A percentile compares a stretch with the other conserved stretches of the same genome.
These are phyloP conservation scores for Cladophialophora psammophila DNA, from an alignment of 2,329 filamentous ascomycete genomes.

Conservation along the genomic window DNA sequence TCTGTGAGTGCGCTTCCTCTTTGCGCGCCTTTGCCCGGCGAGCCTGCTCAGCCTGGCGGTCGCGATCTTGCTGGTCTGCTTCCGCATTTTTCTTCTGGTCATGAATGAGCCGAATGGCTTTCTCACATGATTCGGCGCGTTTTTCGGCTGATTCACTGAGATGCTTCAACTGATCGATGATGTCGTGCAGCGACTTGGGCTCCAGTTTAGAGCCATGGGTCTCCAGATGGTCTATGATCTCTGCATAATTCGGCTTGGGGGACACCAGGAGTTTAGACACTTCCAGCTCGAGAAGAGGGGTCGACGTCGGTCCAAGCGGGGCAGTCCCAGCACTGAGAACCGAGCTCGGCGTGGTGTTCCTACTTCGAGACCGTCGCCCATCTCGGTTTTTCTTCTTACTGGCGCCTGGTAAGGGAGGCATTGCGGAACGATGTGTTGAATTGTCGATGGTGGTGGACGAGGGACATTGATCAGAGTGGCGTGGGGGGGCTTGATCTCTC, in stretches of 20 bases:
- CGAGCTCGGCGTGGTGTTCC: conserved; percentile 69
- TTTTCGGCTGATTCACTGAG: conserved; percentile 65
- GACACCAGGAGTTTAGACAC: conserved; percentile 57
- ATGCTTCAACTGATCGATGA: conserved; percentile 62
- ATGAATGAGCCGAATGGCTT: conserved; percentile 65
- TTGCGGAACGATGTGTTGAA: conserved; percentile 33
- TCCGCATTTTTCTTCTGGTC: conserved; percentile 64
- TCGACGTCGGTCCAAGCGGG: conserved; percentile 45
- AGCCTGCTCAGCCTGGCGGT: conserved; percentile 58
- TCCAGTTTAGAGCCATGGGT: conserved; percentile 58
- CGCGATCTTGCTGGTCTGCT: conserved; percentile 60
- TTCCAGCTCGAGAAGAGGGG: conserved; percentile 64
- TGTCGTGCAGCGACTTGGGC: conserved; percentile 56
- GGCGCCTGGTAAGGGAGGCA: conserved; percentile 50
- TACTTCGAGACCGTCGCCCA: conserved; percentile 62
- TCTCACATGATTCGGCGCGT: conserved; percentile 65
- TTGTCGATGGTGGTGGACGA: neutral
- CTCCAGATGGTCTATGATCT: conserved; percentile 64
- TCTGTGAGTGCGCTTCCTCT: conserved; percentile 58
- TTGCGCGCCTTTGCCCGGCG: conserved; percentile 54
- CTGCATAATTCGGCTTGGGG: conserved; percentile 61
- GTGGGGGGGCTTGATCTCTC: neutral
- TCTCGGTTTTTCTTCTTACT: conserved; percentile 63
- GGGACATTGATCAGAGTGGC: conserved; percentile 8
- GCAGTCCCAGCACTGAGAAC: conserved; percentile 56